Evolutionary conservation across 2,329 filamentous ascomycete species (phyloP).

Genomic region (Whalleya microplaca): DNA sequence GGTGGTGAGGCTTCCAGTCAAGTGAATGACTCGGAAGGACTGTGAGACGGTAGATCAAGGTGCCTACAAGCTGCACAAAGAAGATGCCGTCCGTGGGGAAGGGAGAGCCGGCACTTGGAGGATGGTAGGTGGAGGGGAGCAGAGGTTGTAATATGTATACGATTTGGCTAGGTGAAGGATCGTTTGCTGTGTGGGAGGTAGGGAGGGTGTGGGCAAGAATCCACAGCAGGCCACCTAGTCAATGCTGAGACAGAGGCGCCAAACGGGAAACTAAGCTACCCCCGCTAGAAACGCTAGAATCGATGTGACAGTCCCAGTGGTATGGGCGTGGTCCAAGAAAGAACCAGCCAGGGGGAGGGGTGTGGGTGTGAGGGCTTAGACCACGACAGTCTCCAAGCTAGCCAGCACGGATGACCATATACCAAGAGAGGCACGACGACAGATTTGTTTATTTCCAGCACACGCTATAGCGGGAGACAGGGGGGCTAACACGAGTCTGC

Average conservation of each 20-base stretch:
- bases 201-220: constrained; percentile 23
- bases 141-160: constrained; percentile 40
- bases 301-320: constrained; percentile 37
- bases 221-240: constrained; percentile 17
- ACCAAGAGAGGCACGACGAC: constrained; percentile 12
- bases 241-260: constrained; percentile 38
- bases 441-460: constrained; percentile 22
- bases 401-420: constrained; percentile 4
- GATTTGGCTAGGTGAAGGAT: constrained; percentile 22
- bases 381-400: background rate
- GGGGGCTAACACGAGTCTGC: constrained; percentile 14
- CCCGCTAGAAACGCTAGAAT: constrained; percentile 34
- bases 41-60: constrained; percentile 28
- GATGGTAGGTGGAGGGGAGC: constrained; percentile 31
- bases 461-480: constrained; percentile 19
- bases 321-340: constrained; percentile 29
- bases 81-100: constrained; percentile 42
- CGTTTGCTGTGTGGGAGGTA: constrained; percentile 33
- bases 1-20: constrained; percentile 42
- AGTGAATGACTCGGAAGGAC: constrained; percentile 47
- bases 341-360: constrained; percentile 13
- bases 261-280: constrained; percentile 35
- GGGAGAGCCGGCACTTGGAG: constrained; percentile 42
- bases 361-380: constrained; percentile 12
- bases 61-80: constrained; percentile 43